A percentile compares a stretch with the other conserved stretches of the same genome.
Conservation (phyloP, 305 asterid species). For the Fraxinus dipetala region DNA sequence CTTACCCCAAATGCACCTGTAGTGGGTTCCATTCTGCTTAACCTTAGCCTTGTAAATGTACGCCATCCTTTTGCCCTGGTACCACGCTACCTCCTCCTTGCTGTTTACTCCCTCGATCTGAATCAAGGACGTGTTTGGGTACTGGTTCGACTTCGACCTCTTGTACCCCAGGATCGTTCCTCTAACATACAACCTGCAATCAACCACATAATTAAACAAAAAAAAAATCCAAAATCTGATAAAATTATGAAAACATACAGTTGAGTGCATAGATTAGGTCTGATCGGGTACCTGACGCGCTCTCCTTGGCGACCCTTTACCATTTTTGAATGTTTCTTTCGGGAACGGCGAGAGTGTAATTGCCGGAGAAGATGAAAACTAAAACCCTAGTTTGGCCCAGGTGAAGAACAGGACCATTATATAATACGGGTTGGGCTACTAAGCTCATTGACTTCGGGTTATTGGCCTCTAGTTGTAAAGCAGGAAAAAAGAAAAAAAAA, state of each 20-base stretch:
- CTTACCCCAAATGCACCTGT: conserved; percentile 96
- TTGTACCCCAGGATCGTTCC: conserved; percentile 66
- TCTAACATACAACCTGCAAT: conserved; percentile 41
- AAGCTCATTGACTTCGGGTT: too few relatives aligned
- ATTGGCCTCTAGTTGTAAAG: too few relatives aligned
- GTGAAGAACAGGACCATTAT: not conserved
- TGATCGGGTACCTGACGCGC: conserved; percentile 42
- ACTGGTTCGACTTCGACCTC: conserved; percentile 87
- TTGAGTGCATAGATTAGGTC: not conserved
- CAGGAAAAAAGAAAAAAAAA: not conserved
- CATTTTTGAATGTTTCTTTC: conserved; percentile 25
- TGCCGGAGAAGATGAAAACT: not conserved
- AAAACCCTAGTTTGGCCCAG: not conserved
- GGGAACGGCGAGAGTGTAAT: not conserved
- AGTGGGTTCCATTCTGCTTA: conserved; percentile 80
- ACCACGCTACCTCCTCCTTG: conserved; percentile 84
- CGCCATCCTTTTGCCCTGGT: conserved; percentile 76
- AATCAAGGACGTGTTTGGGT: conserved; percentile 77
- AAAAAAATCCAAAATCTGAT: not conserved
- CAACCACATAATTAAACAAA: not conserved
- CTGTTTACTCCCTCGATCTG: conserved; percentile 96
- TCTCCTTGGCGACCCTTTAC: conserved; percentile 74
- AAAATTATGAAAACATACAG: not conserved
- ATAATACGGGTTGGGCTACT: too few relatives aligned
- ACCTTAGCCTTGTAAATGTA: conserved; percentile 91